phyloP scores from a whole-genome alignment of 768 basidiomycete species.

The Postia placenta region DNA sequence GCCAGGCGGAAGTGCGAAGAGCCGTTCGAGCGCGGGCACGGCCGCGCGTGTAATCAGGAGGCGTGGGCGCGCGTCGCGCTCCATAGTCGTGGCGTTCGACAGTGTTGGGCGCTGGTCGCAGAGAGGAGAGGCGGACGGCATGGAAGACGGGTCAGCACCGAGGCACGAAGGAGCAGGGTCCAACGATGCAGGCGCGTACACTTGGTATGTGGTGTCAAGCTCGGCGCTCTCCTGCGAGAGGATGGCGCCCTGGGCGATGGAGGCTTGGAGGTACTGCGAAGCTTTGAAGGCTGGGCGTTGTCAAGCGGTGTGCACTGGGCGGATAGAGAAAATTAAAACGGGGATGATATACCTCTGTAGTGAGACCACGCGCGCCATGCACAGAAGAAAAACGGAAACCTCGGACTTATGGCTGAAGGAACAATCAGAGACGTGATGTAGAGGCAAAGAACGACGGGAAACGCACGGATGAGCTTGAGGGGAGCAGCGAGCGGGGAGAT shows the following conservation, averaged over 20 bases:
- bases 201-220: slow-evolving; percentile 53
- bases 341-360: slow-evolving; percentile 50
- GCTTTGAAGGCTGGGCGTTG: slow-evolving; percentile 64
- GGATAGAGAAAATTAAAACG: slow-evolving; percentile 1
- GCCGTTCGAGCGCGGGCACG: slow-evolving; percentile 42
- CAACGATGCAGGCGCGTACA: slow-evolving; percentile 12
- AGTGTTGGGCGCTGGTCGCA: background rate
- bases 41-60: slow-evolving; percentile 48
- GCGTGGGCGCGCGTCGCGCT: slow-evolving; percentile 8
- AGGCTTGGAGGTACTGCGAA: slow-evolving; percentile 57
- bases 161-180: background rate
- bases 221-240: slow-evolving; percentile 46
- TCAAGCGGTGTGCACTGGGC: too few relatives aligned
- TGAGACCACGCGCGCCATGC: slow-evolving; percentile 84
- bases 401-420: slow-evolving; percentile 67
- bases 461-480: slow-evolving; percentile 70
- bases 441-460: background rate
- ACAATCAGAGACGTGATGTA: background rate
- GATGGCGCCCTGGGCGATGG: slow-evolving; percentile 51
- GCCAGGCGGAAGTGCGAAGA: slow-evolving; percentile 39
- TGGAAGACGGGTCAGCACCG: background rate
- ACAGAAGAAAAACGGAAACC: slow-evolving; percentile 82
- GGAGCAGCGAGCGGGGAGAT: slow-evolving; percentile 71
- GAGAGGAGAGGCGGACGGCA: slow-evolving; percentile 8
- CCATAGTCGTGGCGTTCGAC: background rate